These are phyloP conservation scores for Penicillium rolfsii DNA, from an alignment of 2,329 filamentous ascomycete genomes.

Conservation along the genomic window DNA sequence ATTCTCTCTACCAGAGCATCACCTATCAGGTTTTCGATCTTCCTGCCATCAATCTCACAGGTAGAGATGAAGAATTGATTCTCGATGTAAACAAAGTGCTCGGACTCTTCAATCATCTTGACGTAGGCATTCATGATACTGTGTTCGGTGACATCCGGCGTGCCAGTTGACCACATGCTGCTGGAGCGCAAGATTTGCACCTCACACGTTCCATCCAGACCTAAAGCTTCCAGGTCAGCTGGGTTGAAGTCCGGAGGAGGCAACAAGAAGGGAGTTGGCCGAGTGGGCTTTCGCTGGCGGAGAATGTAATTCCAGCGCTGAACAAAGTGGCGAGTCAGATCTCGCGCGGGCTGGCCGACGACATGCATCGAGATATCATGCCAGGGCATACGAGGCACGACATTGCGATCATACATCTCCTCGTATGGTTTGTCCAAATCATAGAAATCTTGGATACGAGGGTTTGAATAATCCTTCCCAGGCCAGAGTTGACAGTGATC, in stretches of 20 bases:
- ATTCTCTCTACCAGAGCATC: slow-evolving; percentile 93
- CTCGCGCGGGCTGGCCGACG: slow-evolving; percentile 90
- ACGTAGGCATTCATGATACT: slow-evolving; percentile 96
- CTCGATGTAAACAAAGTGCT: slow-evolving; percentile 98
- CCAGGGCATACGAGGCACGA: slow-evolving; percentile 94
- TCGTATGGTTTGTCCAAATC: slow-evolving; percentile 91
- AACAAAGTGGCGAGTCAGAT: slow-evolving; percentile 93
- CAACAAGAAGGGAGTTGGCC: slow-evolving; percentile 89
- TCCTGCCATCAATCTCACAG: slow-evolving; percentile 82
- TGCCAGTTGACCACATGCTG: slow-evolving; percentile 87
- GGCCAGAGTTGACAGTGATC: slow-evolving; percentile 96
- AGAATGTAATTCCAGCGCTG: slow-evolving; percentile 98
- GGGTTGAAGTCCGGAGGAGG: slow-evolving; percentile 90
- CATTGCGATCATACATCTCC: slow-evolving; percentile 95
- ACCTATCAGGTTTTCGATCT: slow-evolving; percentile 89
- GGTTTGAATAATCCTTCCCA: slow-evolving; percentile 98
- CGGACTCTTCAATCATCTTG: slow-evolving; percentile 90
- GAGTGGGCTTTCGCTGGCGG: slow-evolving; percentile 86
- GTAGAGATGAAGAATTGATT: slow-evolving; percentile 99
- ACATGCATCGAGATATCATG: slow-evolving; percentile 98
- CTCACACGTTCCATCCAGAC: slow-evolving; percentile 91
- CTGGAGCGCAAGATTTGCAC: slow-evolving; percentile 94
- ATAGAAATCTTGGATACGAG: slow-evolving; percentile 93
- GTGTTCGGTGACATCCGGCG: slow-evolving; percentile 78
- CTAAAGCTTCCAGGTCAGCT: slow-evolving; percentile 82